These are phyloP conservation scores for Escallonia herrerae DNA, from an alignment of 129 eudicot species.

Conservation along the genomic window DNA sequence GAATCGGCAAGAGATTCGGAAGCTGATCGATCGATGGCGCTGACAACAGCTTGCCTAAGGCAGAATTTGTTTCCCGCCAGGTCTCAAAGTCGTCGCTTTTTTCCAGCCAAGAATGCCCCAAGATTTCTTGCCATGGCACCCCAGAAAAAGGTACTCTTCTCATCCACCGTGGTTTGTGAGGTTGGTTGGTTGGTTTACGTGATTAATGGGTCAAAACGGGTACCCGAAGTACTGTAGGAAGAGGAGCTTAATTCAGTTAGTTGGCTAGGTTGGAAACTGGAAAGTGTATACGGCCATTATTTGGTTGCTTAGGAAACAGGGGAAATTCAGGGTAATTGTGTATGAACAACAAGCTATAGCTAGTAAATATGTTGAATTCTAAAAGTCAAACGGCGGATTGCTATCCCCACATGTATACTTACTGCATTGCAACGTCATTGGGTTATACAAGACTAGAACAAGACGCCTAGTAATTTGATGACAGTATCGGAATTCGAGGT, in stretches of 20 bases:
- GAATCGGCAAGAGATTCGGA: constrained; percentile 1
- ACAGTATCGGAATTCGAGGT: too few relatives aligned
- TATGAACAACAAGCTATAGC: too few relatives aligned
- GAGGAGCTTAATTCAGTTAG: neutral
- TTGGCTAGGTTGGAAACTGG: too few relatives aligned
- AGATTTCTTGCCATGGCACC: constrained; percentile 72
- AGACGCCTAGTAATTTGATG: too few relatives aligned
- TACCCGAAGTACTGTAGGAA: neutral
- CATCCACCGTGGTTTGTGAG: neutral
- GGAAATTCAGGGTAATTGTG: neutral
- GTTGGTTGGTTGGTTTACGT: neutral
- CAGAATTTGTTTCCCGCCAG: constrained; percentile 19
- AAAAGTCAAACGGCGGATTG: too few relatives aligned
- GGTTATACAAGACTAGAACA: too few relatives aligned
- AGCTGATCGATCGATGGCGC: constrained; percentile 35
- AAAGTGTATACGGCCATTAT: too few relatives aligned
- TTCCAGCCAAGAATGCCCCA: constrained; percentile 29
- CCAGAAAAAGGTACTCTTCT: constrained; percentile 50
- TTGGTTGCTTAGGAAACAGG: neutral
- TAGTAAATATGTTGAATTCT: too few relatives aligned
- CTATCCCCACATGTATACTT: too few relatives aligned
- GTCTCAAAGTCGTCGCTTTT: constrained; percentile 15
- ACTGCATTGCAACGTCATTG: too few relatives aligned
- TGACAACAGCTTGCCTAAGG: constrained; percentile 19
- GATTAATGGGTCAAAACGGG: too few relatives aligned